Evolutionary conservation across 441 rosid species (phyloP).

Genomic region (Corymbia citriodora): DNA sequence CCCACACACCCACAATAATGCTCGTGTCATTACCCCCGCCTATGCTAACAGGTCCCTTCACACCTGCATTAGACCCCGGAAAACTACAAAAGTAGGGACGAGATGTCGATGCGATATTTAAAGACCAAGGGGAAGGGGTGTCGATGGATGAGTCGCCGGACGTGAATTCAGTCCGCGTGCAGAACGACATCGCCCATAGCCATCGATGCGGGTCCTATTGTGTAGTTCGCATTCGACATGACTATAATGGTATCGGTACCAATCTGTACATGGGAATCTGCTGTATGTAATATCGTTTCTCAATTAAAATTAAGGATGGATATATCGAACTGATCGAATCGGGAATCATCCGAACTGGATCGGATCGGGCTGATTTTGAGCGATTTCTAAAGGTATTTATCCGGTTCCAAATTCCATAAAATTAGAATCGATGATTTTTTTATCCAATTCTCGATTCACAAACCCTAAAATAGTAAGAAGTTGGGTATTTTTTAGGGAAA

Average conservation of each 20-base stretch:
- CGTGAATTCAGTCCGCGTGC: neutral
- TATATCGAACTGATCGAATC: no score
- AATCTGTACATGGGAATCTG: fast-evolving
- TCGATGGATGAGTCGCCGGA: neutral
- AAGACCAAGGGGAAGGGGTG: neutral
- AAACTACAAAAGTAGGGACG: neutral
- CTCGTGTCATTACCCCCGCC: conserved; percentile 14
- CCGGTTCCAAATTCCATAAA: no score
- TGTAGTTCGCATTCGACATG: neutral
- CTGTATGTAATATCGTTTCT: no score
- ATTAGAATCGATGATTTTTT: no score
- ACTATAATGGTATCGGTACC: neutral
- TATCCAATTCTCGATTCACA: no score
- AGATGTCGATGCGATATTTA: neutral
- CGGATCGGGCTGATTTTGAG: no score
- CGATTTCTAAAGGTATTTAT: no score
- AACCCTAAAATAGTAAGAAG: no score
- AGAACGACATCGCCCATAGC: neutral
- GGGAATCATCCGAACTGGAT: no score
- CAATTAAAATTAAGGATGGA: neutral
- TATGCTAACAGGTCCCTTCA: neutral
- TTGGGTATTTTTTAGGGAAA: no score
- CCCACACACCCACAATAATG: conserved; percentile 3
- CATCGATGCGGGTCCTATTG: no score
- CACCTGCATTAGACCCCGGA: no score